phyloP scores from a whole-genome alignment of 164 flowering plant species.

The Piper betle region DNA sequence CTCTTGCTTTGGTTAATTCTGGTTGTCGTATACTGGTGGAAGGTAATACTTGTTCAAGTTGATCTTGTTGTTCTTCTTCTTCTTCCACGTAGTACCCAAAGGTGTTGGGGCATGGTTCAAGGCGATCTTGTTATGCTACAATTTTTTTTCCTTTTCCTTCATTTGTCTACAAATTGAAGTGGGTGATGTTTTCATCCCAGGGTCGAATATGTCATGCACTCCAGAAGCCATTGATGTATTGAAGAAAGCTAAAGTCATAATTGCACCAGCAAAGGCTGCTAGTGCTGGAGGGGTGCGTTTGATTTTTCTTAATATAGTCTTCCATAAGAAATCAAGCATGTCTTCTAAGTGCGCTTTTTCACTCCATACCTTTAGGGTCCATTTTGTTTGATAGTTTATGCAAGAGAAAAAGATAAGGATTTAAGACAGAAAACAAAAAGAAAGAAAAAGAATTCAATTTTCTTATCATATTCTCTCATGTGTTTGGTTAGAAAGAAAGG shows the following conservation, averaged over 20 bases:
- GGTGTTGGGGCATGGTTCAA: too few relatives aligned
- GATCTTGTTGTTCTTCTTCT: not conserved
- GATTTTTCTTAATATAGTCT: constrained; percentile 1
- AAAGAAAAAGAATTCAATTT: too few relatives aligned
- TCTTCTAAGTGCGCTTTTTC: not conserved
- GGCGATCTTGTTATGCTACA: too few relatives aligned
- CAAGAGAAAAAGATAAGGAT: too few relatives aligned
- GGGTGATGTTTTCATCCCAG: constrained; percentile 20
- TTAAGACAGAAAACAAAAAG: too few relatives aligned
- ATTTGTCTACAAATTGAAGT: not conserved
- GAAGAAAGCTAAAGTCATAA: constrained; percentile 73
- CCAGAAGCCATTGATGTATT: constrained; percentile 88
- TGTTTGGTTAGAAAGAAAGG: too few relatives aligned
- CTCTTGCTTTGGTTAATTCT: constrained; percentile 77
- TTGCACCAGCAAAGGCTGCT: constrained; percentile 98
- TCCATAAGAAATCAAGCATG: not conserved
- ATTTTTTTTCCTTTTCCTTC: not conserved
- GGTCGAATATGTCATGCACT: constrained; percentile 96
- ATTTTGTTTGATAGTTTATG: too few relatives aligned
- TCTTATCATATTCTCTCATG: too few relatives aligned
- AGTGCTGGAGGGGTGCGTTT: constrained; percentile 88
- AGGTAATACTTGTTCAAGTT: constrained; percentile 33
- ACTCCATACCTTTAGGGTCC: not conserved
- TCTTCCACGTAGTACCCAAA: not conserved
- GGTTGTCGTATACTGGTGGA: constrained; percentile 90